A percentile compares a stretch with the other conserved stretches of the same genome.
phyloP scores from a whole-genome alignment of 1,139 yeast genomes.

The Diutina catenulata region DNA sequence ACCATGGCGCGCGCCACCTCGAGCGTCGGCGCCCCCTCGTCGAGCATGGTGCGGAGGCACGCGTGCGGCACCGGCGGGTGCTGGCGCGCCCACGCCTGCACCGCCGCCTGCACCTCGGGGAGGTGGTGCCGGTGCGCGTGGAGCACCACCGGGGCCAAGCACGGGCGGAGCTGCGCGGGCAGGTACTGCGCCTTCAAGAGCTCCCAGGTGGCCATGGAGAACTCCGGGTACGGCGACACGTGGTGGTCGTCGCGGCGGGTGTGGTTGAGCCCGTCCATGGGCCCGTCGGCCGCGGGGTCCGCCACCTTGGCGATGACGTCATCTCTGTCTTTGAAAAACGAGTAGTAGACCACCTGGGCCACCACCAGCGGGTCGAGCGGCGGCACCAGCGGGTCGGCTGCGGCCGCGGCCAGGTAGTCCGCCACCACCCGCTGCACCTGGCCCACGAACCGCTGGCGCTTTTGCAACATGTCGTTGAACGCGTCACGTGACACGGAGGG shows the following conservation, averaged over 20 bases:
- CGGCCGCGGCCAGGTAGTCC: background rate
- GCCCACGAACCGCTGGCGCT: background rate
- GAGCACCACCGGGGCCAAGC: too few species aligned
- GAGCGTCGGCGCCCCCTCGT: background rate
- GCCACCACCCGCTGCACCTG: background rate
- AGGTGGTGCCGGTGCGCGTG: too few species aligned
- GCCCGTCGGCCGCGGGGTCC: too few species aligned
- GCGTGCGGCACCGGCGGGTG: too few species aligned
- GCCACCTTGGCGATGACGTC: background rate
- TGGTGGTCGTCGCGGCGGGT: too few species aligned
- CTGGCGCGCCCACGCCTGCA: too few species aligned
- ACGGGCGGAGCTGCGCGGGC: too few species aligned
- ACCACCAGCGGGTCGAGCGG: too few species aligned
- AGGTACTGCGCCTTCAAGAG: too few species aligned
- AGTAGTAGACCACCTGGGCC: background rate
- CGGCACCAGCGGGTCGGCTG: background rate
- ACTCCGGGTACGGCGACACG: background rate
- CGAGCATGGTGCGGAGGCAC: background rate
- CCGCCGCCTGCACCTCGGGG: too few species aligned
- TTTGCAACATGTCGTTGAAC: background rate
- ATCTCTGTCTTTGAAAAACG: background rate
- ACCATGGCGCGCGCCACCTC: background rate
- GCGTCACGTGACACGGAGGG: background rate
- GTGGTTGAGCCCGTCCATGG: too few species aligned
- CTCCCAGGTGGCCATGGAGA: background rate